Conservation (phyloP, 2,329 filamentous ascomycete species). For the Aspergillus tubingensis region DNA sequence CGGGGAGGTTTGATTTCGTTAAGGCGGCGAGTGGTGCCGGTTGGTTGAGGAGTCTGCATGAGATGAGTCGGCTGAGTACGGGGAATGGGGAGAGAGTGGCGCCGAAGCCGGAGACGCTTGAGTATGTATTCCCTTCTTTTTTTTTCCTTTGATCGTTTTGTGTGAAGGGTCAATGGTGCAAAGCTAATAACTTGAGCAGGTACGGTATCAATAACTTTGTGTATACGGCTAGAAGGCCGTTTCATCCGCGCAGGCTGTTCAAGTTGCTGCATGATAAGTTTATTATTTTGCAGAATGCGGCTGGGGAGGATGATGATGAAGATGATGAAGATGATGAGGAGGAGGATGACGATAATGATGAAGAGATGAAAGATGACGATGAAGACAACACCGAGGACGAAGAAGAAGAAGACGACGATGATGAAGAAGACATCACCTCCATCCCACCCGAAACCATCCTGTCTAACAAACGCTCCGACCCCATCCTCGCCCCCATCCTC, state of each 20-base stretch:
- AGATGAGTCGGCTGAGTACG: slow-evolving; percentile 64
- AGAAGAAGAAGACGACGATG: slow-evolving; percentile 30
- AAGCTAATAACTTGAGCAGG: neutral
- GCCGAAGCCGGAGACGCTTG: slow-evolving; percentile 70
- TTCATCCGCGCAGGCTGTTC: slow-evolving; percentile 45
- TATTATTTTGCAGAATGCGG: slow-evolving; percentile 43
- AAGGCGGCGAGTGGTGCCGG: slow-evolving; percentile 66
- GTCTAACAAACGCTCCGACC: slow-evolving; percentile 41
- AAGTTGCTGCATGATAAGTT: slow-evolving; percentile 49
- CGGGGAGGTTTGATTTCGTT: slow-evolving; percentile 65
- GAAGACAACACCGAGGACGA: slow-evolving; percentile 29
- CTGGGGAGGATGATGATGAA: neutral
- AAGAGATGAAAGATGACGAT: slow-evolving; percentile 28
- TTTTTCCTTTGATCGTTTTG: too few species aligned
- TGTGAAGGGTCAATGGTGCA: too few species aligned
- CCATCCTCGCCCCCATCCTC: slow-evolving; percentile 41
- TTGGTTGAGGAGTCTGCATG: slow-evolving; percentile 70
- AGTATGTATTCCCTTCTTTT: slow-evolving; percentile 43
- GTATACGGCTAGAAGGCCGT: slow-evolving; percentile 61
- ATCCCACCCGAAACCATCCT: slow-evolving; percentile 35
- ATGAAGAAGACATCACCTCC: slow-evolving; percentile 27
- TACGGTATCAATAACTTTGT: slow-evolving; percentile 73
- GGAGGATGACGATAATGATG: slow-evolving; percentile 26
- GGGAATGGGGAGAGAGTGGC: slow-evolving; percentile 57
- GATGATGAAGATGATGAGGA: slow-evolving; percentile 13